Percentiles rank a stretch among this genome's conserved stretches.
These are phyloP conservation scores for Chloris gayana DNA, from an alignment of 176 grass and related monocot species.

Conservation along the genomic window DNA sequence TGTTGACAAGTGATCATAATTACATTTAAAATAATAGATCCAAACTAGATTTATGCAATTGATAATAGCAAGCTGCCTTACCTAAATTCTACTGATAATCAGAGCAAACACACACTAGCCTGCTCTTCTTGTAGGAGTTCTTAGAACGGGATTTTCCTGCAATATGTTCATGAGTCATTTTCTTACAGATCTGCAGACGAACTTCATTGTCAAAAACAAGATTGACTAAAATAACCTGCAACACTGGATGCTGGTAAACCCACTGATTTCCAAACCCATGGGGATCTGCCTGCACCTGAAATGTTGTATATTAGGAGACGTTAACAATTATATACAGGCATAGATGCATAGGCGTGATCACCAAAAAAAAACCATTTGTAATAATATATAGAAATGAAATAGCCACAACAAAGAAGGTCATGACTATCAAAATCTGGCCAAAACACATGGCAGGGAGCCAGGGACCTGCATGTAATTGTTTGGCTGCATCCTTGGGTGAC, in stretches of 20 bases:
- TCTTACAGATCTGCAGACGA: constrained; percentile 2
- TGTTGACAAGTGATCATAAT: not conserved
- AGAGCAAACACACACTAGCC: constrained; percentile 50
- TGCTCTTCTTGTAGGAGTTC: constrained; percentile 53
- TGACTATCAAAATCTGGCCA: not conserved
- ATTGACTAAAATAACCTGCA: constrained; percentile 58
- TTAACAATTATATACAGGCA: constrained; percentile 1
- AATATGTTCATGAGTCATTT: constrained; percentile 36
- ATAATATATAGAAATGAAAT: constrained; percentile 28
- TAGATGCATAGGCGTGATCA: constrained; percentile 26
- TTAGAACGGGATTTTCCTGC: constrained; percentile 67
- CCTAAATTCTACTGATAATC: constrained; percentile 43
- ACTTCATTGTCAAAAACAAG: constrained; percentile 5
- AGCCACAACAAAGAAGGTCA: constrained; percentile 21
- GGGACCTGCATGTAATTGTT: constrained; percentile 83
- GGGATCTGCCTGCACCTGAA: constrained; percentile 68
- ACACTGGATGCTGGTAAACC: constrained; percentile 78
- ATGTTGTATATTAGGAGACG: constrained; percentile 11
- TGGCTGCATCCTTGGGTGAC: constrained; percentile 65
- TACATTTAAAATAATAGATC: constrained; percentile 6
- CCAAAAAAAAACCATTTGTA: not conserved
- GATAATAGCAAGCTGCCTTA: constrained; percentile 33
- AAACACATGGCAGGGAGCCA: constrained; percentile 43
- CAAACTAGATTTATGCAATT: not conserved
- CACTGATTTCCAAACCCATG: constrained; percentile 81